These are phyloP conservation scores for Asclepias syriaca DNA, from an alignment of 257 asterid genomes.

Conservation along the genomic window DNA sequence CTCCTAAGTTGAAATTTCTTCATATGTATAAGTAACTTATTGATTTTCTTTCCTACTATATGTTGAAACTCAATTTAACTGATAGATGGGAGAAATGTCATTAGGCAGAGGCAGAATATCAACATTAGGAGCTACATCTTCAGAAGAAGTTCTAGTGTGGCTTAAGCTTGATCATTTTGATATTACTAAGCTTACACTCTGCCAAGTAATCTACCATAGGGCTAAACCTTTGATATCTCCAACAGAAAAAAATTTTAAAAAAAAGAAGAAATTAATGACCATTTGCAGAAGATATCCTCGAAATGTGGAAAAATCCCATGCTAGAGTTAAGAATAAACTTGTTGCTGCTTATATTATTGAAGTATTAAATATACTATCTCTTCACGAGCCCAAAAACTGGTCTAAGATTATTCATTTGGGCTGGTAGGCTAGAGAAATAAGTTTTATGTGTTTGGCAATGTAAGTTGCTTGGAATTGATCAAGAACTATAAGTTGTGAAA, in stretches of 20 bases:
- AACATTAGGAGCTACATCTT: too few species aligned
- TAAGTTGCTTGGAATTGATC: constrained; percentile 40
- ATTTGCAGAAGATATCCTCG: constrained; percentile 34
- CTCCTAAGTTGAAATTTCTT: too few species aligned
- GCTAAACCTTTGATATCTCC: constrained; percentile 22
- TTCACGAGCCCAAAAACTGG: constrained; percentile 57
- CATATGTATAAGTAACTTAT: too few species aligned
- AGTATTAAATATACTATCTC: constrained; percentile 46
- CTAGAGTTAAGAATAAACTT: constrained; percentile 40
- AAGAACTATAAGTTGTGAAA: constrained; percentile 36
- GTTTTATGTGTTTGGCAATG: constrained; percentile 42
- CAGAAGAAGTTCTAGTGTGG: too few species aligned
- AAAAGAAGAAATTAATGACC: constrained; percentile 38
- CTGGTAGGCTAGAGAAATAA: constrained; percentile 59
- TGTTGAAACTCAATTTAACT: too few species aligned
- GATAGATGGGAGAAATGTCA: too few species aligned
- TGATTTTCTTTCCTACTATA: too few species aligned
- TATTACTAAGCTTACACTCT: too few species aligned
- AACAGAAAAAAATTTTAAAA: constrained; percentile 19
- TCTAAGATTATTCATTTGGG: constrained; percentile 82
- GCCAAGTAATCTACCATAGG: too few species aligned
- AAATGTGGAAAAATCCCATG: constrained; percentile 45
- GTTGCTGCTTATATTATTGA: constrained; percentile 44
- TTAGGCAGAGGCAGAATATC: too few species aligned
- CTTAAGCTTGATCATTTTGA: too few species aligned